A percentile compares a stretch with the other conserved stretches of the same genome.
Evolutionary conservation across 305 asterid genomes (phyloP).

Genomic region (Solanum chacoense): DNA sequence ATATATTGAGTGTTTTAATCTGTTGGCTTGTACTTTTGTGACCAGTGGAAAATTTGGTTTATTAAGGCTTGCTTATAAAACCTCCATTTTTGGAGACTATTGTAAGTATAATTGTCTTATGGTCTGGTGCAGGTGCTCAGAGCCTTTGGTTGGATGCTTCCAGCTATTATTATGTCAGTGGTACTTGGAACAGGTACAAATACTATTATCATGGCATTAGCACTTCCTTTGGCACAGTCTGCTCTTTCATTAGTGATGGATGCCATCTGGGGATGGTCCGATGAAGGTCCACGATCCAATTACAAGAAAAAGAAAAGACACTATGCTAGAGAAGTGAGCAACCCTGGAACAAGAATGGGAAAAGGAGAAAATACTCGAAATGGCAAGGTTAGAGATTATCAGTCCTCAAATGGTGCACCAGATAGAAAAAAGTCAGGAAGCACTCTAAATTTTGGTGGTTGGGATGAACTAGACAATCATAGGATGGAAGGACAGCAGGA

Average conservation of each 20-base stretch:
- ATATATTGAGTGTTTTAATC: neutral
- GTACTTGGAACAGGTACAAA: conserved; percentile 49
- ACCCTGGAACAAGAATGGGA: conserved; percentile 25
- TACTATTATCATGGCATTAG: conserved; percentile 55
- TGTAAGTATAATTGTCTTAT: neutral
- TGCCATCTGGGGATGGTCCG: conserved; percentile 35
- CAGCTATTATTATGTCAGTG: conserved; percentile 43
- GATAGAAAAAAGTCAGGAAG: conserved; percentile 10
- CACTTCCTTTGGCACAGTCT: conserved; percentile 70
- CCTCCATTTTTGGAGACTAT: neutral
- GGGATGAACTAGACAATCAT: conserved; percentile 72
- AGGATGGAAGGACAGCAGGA: conserved; percentile 18
- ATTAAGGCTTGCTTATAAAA: neutral
- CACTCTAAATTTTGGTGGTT: conserved; percentile 46
- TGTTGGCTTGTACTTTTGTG: neutral
- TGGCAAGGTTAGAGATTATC: conserved; percentile 25
- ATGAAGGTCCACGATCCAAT: conserved; percentile 23
- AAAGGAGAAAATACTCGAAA: conserved; percentile 15
- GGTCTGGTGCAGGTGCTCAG: conserved; percentile 40
- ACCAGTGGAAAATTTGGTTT: neutral
- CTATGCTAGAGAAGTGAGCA: conserved; percentile 18
- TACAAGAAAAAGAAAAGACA: conserved; percentile 33
- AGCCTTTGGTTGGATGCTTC: conserved; percentile 87
- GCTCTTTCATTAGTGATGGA: conserved; percentile 46
- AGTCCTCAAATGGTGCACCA: conserved; percentile 25